phyloP scores from a whole-genome alignment of 495 filamentous ascomycete genomes.

The Recurvomyces mirabilis region DNA sequence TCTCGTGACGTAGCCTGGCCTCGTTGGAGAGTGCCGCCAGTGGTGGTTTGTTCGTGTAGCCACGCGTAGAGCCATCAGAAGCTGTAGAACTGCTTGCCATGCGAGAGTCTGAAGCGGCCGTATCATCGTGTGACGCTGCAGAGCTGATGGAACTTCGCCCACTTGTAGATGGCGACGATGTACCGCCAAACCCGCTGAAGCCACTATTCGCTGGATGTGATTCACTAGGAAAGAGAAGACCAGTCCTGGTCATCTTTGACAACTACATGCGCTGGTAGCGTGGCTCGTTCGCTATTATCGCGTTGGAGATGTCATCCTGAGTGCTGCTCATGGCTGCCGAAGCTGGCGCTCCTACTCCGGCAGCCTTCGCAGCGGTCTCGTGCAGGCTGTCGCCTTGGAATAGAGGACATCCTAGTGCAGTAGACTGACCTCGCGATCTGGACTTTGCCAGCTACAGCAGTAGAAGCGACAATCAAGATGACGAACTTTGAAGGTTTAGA shows the following conservation, averaged over 20 bases:
- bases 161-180: not conserved
- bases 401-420: not conserved
- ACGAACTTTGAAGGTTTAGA: not conserved
- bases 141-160: not conserved
- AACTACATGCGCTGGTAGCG: constrained; percentile 2
- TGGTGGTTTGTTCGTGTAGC: not conserved
- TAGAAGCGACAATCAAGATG: not conserved
- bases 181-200: not conserved
- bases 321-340: not conserved
- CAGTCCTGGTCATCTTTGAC: not conserved
- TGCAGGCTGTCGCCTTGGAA: not conserved
- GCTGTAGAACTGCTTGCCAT: not conserved
- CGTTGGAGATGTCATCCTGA: not conserved
- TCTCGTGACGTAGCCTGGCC: not conserved
- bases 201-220: not conserved
- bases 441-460: not conserved
- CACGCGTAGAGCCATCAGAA: not conserved
- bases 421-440: not conserved
- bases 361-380: not conserved
- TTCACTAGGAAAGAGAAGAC: not conserved
- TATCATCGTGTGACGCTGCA: not conserved
- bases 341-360: not conserved
- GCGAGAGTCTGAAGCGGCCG: not conserved
- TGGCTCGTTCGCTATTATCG: not conserved
- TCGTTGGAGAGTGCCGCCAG: not conserved